phyloP scores from a whole-genome alignment of 1,284 basidiomycete species.

The Amylostereum areolatum region DNA sequence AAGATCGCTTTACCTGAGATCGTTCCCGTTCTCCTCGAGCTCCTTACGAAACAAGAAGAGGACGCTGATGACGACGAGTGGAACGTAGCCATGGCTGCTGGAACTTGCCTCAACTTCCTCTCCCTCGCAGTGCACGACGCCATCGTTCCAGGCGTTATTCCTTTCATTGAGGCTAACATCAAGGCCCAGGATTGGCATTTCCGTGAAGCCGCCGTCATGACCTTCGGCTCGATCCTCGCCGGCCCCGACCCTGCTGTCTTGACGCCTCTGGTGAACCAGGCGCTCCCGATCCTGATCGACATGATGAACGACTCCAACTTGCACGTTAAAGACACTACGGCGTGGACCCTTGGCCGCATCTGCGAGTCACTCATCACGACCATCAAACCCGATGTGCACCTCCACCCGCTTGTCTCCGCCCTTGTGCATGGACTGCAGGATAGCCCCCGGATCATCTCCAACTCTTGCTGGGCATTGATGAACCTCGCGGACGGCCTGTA shows the following conservation, averaged over 20 bases:
- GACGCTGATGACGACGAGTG: slow-evolving; percentile 99
- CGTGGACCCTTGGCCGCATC: slow-evolving; percentile 96
- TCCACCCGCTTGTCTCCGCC: slow-evolving; percentile 80
- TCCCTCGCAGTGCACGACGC: slow-evolving; percentile 89
- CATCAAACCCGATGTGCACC: slow-evolving; percentile 88
- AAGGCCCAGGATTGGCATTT: slow-evolving; percentile 89
- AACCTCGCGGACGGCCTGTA: slow-evolving; percentile 85
- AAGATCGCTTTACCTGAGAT: slow-evolving; percentile 94
- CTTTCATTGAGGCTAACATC: slow-evolving; percentile 97
- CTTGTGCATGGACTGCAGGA: slow-evolving; percentile 82
- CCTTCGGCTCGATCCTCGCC: slow-evolving; percentile 96
- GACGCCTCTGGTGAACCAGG: slow-evolving; percentile 90
- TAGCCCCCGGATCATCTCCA: slow-evolving; percentile 83
- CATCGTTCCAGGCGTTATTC: slow-evolving; percentile 90
- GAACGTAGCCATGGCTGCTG: slow-evolving; percentile 98
- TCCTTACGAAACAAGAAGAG: slow-evolving; percentile 92
- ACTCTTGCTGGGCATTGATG: slow-evolving; percentile 97
- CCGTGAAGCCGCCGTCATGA: slow-evolving; percentile 97
- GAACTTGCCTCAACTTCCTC: slow-evolving; percentile 85
- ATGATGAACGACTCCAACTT: slow-evolving; percentile 89
- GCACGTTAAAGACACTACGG: slow-evolving; percentile 95
- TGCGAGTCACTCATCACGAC: slow-evolving; percentile 85
- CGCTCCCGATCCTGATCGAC: slow-evolving; percentile 88
- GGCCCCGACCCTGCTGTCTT: slow-evolving; percentile 88
- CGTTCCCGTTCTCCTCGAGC: slow-evolving; percentile 84